Base-by-base conservation (phyloP, 1,139 yeast species). In the Suhomyces atakaporum region DNA sequence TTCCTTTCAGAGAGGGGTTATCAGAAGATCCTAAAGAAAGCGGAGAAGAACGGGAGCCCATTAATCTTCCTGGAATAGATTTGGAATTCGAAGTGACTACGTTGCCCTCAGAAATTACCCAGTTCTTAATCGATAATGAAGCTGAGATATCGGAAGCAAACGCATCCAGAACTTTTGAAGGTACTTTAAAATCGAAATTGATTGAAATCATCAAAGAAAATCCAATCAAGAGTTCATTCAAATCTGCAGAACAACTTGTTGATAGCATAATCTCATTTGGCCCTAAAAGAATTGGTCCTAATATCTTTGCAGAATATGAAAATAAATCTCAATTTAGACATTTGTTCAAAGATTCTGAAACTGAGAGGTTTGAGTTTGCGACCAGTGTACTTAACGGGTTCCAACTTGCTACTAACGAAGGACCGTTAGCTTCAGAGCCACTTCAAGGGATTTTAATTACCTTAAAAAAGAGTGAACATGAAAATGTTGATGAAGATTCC, bases 1-100 rank as follows among this genome's bases (percentile, higher is more conserved):
- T 94, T 46, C 98, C 98, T 10, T 94, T 85, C 54, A 69, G 96
- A 46, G 99, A 94, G 61, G 87, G 97, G 0, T 78, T 88, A 36
- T 69, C 81, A 9, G 44, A 45, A n/a, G 45, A 44, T 6, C 26
- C 25, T 9, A 35, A 30, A n/a, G 34, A 31, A 5, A 26, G 29
- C 8, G 4, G 44, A 28, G 42, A 34, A 14, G 39, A 16, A 3
- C 19, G 62, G 39, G 15, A 60, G 61, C 14, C 25, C 14, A 13
- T 44, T 1, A 50, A 50, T 12, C 66, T 77, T 7, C 56, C 72
- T 5, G 69, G 82, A 3, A 79, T 85, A 8, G 64, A 63, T 11
- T 58, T 77, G 29, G 73, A 74, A 18, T 56, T 75, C 33, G 75
- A 73, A 29, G 76, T 82, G 0, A 56, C 69, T 33, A 85, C 95